These are phyloP conservation scores for Fonsecaea pedrosoi DNA, from an alignment of 2,329 filamentous ascomycete species.

Conservation along the genomic window DNA sequence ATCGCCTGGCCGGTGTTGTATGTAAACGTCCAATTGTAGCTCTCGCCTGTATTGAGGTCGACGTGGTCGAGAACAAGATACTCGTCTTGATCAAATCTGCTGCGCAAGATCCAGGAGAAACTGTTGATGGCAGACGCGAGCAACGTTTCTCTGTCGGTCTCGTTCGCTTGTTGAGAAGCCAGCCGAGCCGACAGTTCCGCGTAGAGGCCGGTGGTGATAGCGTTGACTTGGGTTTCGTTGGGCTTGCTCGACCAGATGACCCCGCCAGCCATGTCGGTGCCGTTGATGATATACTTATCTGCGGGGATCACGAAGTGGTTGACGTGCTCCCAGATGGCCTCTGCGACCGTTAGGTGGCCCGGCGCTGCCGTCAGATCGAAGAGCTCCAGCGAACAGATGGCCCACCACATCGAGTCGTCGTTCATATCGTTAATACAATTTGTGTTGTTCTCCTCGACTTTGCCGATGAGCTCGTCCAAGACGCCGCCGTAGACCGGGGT, in stretches of 20 bases:
- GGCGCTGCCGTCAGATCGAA: constrained; percentile 24
- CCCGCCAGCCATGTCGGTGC: constrained; percentile 34
- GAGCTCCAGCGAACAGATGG: constrained; percentile 29
- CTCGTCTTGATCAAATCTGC: constrained; percentile 20
- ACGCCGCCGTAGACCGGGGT: constrained; percentile 15
- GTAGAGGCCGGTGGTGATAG: constrained; percentile 34
- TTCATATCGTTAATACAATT: constrained; percentile 36
- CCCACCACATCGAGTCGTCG: constrained; percentile 38
- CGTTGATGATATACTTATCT: constrained; percentile 23
- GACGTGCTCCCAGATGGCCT: constrained; percentile 32
- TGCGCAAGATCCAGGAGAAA: constrained; percentile 30
- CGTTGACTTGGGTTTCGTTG: constrained; percentile 32
- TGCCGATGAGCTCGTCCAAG: constrained; percentile 25
- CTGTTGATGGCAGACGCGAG: constrained; percentile 19
- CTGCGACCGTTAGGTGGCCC: constrained; percentile 17
- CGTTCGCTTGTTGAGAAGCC: constrained; percentile 7
- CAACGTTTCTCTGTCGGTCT: neutral
- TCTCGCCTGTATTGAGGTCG: constrained; percentile 23
- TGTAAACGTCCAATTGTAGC: constrained; percentile 33
- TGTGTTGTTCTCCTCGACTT: constrained; percentile 22
- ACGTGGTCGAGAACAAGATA: constrained; percentile 32
- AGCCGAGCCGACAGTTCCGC: constrained; percentile 33
- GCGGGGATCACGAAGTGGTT: constrained; percentile 22
- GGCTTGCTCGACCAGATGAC: constrained; percentile 34
- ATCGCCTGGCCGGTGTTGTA: constrained; percentile 38